Conservation (phyloP, 768 basidiomycete genomes). For the Hortiboletus flavorubellus region DNA sequence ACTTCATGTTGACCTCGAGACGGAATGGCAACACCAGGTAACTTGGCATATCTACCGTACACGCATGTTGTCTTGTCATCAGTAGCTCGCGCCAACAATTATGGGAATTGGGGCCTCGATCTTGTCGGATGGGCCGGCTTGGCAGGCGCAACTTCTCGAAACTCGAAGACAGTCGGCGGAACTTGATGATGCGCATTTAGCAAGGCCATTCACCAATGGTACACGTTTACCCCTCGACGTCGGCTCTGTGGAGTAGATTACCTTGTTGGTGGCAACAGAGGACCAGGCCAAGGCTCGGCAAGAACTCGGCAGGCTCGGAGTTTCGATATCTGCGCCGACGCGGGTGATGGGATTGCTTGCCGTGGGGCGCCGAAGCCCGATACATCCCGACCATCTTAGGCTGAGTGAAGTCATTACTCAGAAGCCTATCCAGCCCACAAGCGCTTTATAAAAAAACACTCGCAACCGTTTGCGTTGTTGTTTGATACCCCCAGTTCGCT, state of each 20-base stretch:
- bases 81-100: background rate
- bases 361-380: background rate
- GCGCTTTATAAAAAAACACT: background rate
- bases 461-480: background rate
- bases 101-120: background rate
- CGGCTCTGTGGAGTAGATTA: background rate
- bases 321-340: background rate
- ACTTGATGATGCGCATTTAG: background rate
- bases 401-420: background rate
- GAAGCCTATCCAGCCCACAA: background rate
- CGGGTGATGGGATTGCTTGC: background rate
- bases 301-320: background rate
- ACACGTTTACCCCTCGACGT: background rate
- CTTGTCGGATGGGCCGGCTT: background rate
- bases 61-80: too few species aligned
- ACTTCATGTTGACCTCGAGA: background rate
- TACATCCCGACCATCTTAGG: background rate
- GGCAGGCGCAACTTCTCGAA: too few species aligned
- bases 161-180: background rate
- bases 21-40: constrained; percentile 1
- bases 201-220: background rate
- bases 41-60: background rate
- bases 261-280: background rate
- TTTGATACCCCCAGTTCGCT: background rate
- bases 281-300: background rate